These are phyloP conservation scores for Simmondsia chinensis DNA, from an alignment of 148 eudicot species.

Conservation along the genomic window DNA sequence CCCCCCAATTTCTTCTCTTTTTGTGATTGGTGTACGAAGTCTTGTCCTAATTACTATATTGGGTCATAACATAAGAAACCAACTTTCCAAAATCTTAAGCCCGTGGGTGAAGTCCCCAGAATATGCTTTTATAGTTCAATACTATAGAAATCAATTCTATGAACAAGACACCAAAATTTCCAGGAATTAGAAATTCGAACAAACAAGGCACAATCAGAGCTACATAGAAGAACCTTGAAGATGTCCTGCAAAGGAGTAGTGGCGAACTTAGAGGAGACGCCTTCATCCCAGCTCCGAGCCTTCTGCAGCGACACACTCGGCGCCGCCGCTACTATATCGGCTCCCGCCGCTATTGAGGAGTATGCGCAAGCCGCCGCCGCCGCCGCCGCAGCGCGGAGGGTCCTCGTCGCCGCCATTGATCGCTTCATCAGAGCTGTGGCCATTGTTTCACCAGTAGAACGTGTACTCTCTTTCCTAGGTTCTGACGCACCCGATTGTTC, in stretches of 20 bases:
- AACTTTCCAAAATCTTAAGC: too few species aligned
- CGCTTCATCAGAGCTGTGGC: constrained; percentile 10
- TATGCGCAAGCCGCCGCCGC: constrained; percentile 34
- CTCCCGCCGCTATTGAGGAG: constrained; percentile 67
- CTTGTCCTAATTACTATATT: too few species aligned
- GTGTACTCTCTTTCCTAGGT: too few species aligned
- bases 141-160: constrained; percentile 3
- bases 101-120: too few species aligned
- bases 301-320: constrained; percentile 77
- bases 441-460: constrained; percentile 29
- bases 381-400: too few species aligned
- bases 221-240: constrained; percentile 46
- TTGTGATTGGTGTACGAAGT: too few species aligned
- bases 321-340: constrained; percentile 72
- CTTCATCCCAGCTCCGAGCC: constrained; percentile 92
- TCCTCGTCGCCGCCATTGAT: constrained; percentile 22
- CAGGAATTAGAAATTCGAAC: neutral
- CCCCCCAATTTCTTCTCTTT: too few species aligned
- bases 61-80: too few species aligned
- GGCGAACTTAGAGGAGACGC: constrained; percentile 76
- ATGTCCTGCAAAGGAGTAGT: constrained; percentile 68
- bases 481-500: too few species aligned
- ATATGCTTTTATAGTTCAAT: too few species aligned
- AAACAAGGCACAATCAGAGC: neutral
- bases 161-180: neutral